A percentile compares a stretch with the other conserved stretches of the same genome.
phyloP scores from a whole-genome alignment of 1,139 yeast species.

The Geotrichum citri-aurantii region DNA sequence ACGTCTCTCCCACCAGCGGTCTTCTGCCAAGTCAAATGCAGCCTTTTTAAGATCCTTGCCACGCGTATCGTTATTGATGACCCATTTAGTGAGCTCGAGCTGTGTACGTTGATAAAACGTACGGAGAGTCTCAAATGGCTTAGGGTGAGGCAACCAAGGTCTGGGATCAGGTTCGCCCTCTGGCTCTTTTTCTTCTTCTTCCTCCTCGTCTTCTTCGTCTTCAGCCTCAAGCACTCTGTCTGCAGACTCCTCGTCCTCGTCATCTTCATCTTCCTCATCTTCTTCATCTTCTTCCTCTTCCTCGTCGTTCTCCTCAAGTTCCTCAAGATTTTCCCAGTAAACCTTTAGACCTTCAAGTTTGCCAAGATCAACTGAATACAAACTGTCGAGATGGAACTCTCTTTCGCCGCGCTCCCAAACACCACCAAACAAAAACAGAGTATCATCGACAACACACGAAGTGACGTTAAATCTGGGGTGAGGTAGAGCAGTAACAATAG shows the following conservation, averaged over 20 bases:
- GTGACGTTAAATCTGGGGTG: conserved; percentile 87
- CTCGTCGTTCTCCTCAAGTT: conserved; percentile 50
- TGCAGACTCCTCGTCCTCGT: conserved; percentile 47
- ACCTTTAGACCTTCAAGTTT: conserved; percentile 83
- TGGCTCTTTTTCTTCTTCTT: conserved; percentile 52
- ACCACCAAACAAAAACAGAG: conserved; percentile 85
- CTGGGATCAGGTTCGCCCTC: conserved; percentile 69
- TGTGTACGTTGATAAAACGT: conserved; percentile 84
- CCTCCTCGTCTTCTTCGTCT: conserved; percentile 57
- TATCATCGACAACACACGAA: conserved; percentile 80
- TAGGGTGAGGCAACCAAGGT: conserved; percentile 97
- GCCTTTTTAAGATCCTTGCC: conserved; percentile 87
- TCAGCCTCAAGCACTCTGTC: conserved; percentile 50
- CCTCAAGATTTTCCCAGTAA: conserved; percentile 79
- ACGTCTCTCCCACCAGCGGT: conserved; percentile 98
- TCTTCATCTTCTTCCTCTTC: conserved; percentile 60
- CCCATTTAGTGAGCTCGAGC: conserved; percentile 85
- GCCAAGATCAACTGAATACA: conserved; percentile 80
- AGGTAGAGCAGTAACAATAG: conserved; percentile 57
- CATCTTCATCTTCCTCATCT: conserved; percentile 51
- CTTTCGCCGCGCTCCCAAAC: conserved; percentile 82
- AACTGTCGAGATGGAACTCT: conserved; percentile 76
- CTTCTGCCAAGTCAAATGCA: conserved; percentile 87
- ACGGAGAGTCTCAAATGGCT: conserved; percentile 82
- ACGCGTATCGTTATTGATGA: conserved; percentile 72